Evolutionary conservation across 768 basidiomycete species (phyloP).

Genomic region (Melanogaster broomeanus): DNA sequence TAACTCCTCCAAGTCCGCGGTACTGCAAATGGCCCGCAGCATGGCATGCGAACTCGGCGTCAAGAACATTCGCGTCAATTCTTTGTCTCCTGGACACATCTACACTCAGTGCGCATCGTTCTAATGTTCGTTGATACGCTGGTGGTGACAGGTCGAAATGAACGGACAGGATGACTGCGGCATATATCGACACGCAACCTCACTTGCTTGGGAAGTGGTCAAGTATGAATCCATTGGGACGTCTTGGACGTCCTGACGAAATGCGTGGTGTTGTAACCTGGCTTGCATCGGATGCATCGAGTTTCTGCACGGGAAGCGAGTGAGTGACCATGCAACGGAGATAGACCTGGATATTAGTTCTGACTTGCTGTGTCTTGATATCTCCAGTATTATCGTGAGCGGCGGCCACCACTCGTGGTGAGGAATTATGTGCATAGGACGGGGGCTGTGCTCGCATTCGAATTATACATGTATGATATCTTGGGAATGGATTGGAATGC

Average conservation of each 20-base stretch:
- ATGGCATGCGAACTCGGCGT: slow-evolving; percentile 80
- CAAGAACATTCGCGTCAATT: slow-evolving; percentile 70
- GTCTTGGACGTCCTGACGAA: slow-evolving; percentile 73
- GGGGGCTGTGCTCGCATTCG: neutral
- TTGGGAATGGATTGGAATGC: too few species aligned
- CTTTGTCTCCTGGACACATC: slow-evolving; percentile 76
- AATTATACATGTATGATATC: too few species aligned
- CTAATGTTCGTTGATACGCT: slow-evolving; percentile 5
- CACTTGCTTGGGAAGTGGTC: slow-evolving; percentile 69
- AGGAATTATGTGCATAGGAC: slow-evolving; percentile 12
- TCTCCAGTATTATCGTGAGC: slow-evolving; percentile 28
- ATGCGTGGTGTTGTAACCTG: slow-evolving; percentile 69
- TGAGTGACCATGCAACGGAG: slow-evolving; percentile 35
- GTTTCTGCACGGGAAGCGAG: slow-evolving; percentile 84
- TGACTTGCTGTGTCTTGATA: neutral
- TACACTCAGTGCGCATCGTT: slow-evolving; percentile 54
- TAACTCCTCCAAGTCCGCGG: slow-evolving; percentile 76
- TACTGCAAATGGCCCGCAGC: slow-evolving; percentile 78
- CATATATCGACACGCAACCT: slow-evolving; percentile 65
- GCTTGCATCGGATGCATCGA: slow-evolving; percentile 76
- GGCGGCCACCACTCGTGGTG: slow-evolving; percentile 36
- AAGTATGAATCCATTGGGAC: slow-evolving; percentile 63
- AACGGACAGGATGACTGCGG: slow-evolving; percentile 66
- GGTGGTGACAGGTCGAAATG: neutral
- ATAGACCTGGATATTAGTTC: neutral